These are phyloP conservation scores for Irpex lacteus DNA, from an alignment of 1,284 basidiomycete genomes.

Conservation along the genomic window DNA sequence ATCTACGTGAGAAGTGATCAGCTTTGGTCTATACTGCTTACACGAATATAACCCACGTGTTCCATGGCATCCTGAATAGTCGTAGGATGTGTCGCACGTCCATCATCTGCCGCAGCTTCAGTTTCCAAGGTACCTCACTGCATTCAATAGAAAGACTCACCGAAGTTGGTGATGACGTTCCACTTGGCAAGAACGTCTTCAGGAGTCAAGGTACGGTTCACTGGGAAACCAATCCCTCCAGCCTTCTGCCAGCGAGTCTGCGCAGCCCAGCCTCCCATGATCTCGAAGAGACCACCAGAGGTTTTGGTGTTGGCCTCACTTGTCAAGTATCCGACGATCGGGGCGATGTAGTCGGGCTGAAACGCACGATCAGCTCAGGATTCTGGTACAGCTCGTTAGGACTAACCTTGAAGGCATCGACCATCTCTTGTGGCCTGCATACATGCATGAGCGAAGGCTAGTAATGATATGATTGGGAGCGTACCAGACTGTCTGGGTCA, in stretches of 20 bases:
- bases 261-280: conserved; percentile 91
- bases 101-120: conserved; percentile 50
- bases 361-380: not conserved
- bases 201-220: conserved; percentile 69
- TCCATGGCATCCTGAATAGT: conserved; percentile 72
- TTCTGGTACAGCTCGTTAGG: not conserved
- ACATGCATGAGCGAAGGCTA: not conserved
- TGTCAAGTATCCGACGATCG: conserved; percentile 88
- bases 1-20: conserved; percentile 38
- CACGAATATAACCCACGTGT: conserved; percentile 34
- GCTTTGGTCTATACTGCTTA: too few species aligned
- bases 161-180: conserved; percentile 80
- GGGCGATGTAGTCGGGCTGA: conserved; percentile 86
- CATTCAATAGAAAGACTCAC: conserved; percentile 42
- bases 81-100: conserved; percentile 75
- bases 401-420: conserved; percentile 85
- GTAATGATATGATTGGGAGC: conserved; percentile 1
- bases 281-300: conserved; percentile 83
- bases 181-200: conserved; percentile 82
- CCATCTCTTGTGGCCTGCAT: conserved; percentile 84
- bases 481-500: conserved; percentile 85
- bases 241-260: conserved; percentile 93
- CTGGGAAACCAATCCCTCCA: conserved; percentile 86
- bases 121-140: not conserved
- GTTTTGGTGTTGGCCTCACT: conserved; percentile 81